phyloP scores from a whole-genome alignment of 148 eudicot species.

The Rhododendron griersonianum region DNA sequence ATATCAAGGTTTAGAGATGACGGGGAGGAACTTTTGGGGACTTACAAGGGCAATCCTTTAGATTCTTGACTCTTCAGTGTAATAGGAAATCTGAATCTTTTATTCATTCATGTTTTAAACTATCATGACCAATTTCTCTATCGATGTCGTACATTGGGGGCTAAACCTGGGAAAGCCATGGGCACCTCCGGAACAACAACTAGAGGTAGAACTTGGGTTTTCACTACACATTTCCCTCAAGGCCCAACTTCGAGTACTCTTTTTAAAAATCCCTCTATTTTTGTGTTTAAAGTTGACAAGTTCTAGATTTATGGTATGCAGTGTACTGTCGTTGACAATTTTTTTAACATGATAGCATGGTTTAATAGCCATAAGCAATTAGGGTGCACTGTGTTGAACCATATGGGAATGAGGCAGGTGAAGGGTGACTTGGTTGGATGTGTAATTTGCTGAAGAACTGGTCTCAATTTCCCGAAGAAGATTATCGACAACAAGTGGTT shows the following conservation, averaged over 20 bases:
- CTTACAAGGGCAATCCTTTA: slow-evolving; percentile 5
- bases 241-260: background rate
- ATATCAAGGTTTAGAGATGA: slow-evolving; percentile 5
- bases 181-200: background rate
- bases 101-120: too few relatives aligned
- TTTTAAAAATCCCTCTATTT: background rate
- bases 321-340: background rate
- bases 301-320: background rate
- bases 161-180: background rate
- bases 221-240: background rate
- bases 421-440: background rate
- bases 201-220: background rate
- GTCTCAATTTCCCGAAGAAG: too few relatives aligned
- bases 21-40: slow-evolving; percentile 16
- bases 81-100: too few relatives aligned
- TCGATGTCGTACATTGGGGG: background rate
- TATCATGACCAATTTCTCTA: too few relatives aligned
- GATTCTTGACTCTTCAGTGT: too few relatives aligned
- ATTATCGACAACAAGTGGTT: too few relatives aligned
- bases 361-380: too few relatives aligned
- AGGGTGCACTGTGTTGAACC: background rate
- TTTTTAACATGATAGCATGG: background rate
- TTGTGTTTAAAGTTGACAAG: background rate
- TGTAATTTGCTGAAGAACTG: too few relatives aligned
- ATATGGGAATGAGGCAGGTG: background rate